These are phyloP conservation scores for Sextonia rubra DNA, from an alignment of 164 flowering plant species.

Conservation along the genomic window DNA sequence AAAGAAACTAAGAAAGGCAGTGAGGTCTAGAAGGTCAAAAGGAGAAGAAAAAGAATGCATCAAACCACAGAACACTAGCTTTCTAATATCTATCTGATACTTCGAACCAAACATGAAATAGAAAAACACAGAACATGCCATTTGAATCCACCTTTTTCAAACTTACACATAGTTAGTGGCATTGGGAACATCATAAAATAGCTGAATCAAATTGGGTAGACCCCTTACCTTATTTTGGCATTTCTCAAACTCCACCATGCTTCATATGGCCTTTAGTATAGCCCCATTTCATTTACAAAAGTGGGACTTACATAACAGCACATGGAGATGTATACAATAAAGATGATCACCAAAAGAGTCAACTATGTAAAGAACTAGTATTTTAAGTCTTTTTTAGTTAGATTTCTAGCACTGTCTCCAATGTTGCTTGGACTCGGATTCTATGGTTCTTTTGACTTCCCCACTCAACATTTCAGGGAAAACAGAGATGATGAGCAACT, in stretches of 20 bases:
- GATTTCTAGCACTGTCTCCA: not conserved
- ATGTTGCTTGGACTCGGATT: slow-evolving; percentile 17
- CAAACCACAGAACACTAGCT: slow-evolving; percentile 14
- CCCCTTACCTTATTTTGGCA: slow-evolving; percentile 33
- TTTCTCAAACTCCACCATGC: slow-evolving; percentile 25
- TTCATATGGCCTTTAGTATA: slow-evolving; percentile 23
- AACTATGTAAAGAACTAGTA: not conserved
- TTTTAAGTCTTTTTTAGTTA: not conserved
- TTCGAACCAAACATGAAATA: slow-evolving; percentile 12
- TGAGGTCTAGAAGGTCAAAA: slow-evolving; percentile 31
- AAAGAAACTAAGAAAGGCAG: slow-evolving; percentile 36
- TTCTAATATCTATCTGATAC: slow-evolving; percentile 21
- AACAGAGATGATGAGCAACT: slow-evolving; percentile 2
- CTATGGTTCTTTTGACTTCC: slow-evolving; percentile 55
- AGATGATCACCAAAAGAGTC: not conserved
- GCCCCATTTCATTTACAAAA: not conserved
- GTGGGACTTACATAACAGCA: not conserved
- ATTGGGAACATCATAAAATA: slow-evolving; percentile 52
- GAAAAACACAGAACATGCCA: slow-evolving; percentile 9
- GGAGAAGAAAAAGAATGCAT: slow-evolving; percentile 29
- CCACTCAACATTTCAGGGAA: slow-evolving; percentile 36
- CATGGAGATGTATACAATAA: not conserved
- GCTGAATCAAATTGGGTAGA: slow-evolving; percentile 35
- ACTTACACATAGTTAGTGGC: slow-evolving; percentile 27
- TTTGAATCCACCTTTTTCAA: slow-evolving; percentile 19